Percentiles rank a stretch among this genome's conserved stretches.
Evolutionary conservation across 495 filamentous ascomycete genomes (phyloP).

Genomic region (Immersiella caudata): DNA sequence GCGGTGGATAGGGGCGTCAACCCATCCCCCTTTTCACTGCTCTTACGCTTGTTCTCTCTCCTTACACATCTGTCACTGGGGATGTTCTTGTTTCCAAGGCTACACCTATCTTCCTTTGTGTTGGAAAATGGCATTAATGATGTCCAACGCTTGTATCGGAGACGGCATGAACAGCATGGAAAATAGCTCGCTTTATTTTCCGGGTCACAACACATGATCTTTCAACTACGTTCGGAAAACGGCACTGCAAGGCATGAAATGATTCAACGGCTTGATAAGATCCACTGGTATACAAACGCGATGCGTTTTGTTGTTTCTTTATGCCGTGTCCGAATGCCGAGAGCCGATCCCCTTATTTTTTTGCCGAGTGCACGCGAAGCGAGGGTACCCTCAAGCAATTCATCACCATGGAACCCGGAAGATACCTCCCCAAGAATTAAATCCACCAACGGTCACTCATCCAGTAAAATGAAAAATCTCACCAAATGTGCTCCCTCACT

Average conservation of each 20-base stretch:
- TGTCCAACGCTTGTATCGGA: neutral
- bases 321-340: neutral
- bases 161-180: slow-evolving; percentile 5
- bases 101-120: neutral
- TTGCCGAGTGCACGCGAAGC: neutral
- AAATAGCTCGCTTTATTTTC: neutral
- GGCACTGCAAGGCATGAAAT: neutral
- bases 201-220: neutral
- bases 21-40: neutral
- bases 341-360: neutral
- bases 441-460: neutral
- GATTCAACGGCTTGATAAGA: neutral
- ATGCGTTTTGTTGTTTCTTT: neutral
- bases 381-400: too few relatives aligned
- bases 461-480: neutral
- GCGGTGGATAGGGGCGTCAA: neutral
- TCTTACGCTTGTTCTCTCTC: neutral
- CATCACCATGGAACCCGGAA: too few relatives aligned
- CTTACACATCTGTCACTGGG: neutral
- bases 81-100: neutral
- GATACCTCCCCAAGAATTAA: neutral
- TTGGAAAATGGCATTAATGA: slow-evolving; percentile 23
- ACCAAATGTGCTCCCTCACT: neutral
- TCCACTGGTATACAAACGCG: neutral
- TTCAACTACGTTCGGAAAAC: neutral